phyloP scores from a whole-genome alignment of 495 filamentous ascomycete species.

The Cairneyella variabilis region DNA sequence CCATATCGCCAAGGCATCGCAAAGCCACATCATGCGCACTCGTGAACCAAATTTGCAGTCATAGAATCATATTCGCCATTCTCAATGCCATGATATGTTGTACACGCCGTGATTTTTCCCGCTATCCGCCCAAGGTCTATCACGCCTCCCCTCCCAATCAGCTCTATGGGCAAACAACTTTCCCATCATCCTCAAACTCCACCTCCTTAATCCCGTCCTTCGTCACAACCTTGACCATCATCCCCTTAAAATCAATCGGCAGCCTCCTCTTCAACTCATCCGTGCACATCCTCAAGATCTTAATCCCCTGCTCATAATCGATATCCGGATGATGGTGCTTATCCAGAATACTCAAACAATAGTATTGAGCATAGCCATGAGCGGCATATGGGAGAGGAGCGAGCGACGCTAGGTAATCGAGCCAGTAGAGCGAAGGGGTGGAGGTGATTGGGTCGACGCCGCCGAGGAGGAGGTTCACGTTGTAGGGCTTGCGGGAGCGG shows the following conservation, averaged over 20 bases:
- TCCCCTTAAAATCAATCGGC: constrained; percentile 97
- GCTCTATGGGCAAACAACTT: constrained; percentile 47
- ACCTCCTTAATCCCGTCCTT: constrained; percentile 84
- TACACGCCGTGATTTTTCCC: constrained; percentile 17
- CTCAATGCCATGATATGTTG: constrained; percentile 27
- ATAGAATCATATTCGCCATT: constrained; percentile 20
- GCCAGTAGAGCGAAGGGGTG: constrained; percentile 90
- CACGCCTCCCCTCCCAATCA: not conserved
- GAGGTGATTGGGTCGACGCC: constrained; percentile 84
- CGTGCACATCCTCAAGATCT: constrained; percentile 88
- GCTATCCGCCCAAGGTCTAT: not conserved
- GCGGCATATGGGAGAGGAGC: constrained; percentile 91
- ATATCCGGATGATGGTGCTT: constrained; percentile 98
- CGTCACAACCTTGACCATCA: constrained; percentile 86
- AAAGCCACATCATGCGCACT: not conserved
- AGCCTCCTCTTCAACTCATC: constrained; percentile 94
- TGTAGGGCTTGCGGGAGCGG: constrained; percentile 88
- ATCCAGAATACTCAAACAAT: constrained; percentile 92
- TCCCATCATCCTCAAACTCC: constrained; percentile 72
- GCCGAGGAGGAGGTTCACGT: constrained; percentile 91
- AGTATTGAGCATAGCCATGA: constrained; percentile 97
- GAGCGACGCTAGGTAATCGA: constrained; percentile 90
- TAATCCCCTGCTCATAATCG: constrained; percentile 76
- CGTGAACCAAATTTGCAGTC: not conserved
- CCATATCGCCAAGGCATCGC: too few relatives aligned